Conservation (phyloP, 768 basidiomycete species). For the Candolleomyces eurysporus region DNA sequence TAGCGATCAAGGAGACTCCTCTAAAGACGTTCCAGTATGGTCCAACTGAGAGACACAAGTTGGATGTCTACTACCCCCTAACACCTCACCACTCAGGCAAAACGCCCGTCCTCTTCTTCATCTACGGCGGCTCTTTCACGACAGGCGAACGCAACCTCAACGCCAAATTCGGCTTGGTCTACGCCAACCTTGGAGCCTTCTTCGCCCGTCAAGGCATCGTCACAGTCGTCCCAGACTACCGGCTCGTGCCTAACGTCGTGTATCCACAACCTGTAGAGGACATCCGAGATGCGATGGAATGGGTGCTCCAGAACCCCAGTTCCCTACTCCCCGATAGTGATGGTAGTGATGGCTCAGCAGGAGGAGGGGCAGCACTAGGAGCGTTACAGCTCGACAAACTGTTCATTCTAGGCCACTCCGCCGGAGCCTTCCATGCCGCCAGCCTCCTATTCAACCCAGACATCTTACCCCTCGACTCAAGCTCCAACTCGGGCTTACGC, state of each 20-base stretch:
- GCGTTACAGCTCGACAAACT: slow-evolving; percentile 40
- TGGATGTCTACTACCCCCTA: slow-evolving; percentile 65
- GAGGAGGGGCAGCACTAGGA: no score
- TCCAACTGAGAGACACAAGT: slow-evolving; percentile 50
- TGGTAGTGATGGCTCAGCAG: slow-evolving; percentile 7
- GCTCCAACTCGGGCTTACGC: slow-evolving; percentile 19
- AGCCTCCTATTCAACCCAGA: slow-evolving; percentile 41
- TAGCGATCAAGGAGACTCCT: slow-evolving; percentile 45
- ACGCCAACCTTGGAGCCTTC: slow-evolving; percentile 58
- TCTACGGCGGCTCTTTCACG: slow-evolving; percentile 67
- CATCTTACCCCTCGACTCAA: slow-evolving; percentile 26
- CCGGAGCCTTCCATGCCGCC: slow-evolving; percentile 51
- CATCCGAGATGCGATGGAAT: slow-evolving; percentile 56
- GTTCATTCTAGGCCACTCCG: slow-evolving; percentile 60
- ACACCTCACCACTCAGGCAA: slow-evolving; percentile 20
- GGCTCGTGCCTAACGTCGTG: slow-evolving; percentile 54
- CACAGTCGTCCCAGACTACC: slow-evolving; percentile 69
- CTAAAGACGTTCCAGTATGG: slow-evolving; percentile 60
- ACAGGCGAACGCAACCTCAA: slow-evolving; percentile 46
- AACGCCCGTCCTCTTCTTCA: slow-evolving; percentile 57
- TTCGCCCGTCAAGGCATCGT: slow-evolving; percentile 59
- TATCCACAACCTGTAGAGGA: slow-evolving; percentile 59
- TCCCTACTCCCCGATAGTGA: slow-evolving; percentile 25
- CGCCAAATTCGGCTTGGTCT: slow-evolving; percentile 47
- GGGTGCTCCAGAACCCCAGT: slow-evolving; percentile 41